Evolutionary conservation across 2,329 filamentous ascomycete genomes (phyloP), one percentile per base, ranked within the genome.

Genomic region (Juglanconis juglandina): DNA sequence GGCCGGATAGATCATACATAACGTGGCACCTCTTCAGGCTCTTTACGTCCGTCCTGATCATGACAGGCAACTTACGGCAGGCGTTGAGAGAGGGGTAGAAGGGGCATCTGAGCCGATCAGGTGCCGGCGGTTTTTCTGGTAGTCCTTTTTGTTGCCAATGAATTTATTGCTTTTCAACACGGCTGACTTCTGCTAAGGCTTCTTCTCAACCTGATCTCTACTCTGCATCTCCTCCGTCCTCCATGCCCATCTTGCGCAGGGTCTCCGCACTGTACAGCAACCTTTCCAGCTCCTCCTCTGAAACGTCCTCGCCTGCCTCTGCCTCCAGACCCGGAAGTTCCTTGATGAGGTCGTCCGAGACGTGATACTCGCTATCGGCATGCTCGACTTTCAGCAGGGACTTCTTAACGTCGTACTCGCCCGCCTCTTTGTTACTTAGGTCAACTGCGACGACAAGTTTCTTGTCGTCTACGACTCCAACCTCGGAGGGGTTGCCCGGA

Each of bases 401-500:
- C 50, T 58, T 61, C 46, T 53, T 53, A 24, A 51, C 33, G 24
- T 46, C n/a, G 24, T 61, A 48, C 42, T 71, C 70, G 44, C 67
- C 63, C 14, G 37, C 49, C 11, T 53, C 50, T 8, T 39, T 30
- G 32, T 53, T 41, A 17, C 13, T 30, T 6, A 73, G 67, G 59
- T 83, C 78, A 41, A 80, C 64, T 13, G 78, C 72, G 5, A 76
- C 72, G 44, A 79, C 63, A 39, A 82, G 57, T 32, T 58, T 61
- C 37, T 60, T 58, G 13, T 68, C 63, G 13, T 58, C 52, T 10
- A 73, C 58, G n/a, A 73, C 63, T 34, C 72, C 68, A 10, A 81
- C 68, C 68, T 87, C 83, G 4, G 94, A 80, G 1, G 87, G 82
- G 67, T 90, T 92, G 7, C 88, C 88, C 2, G 80, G 77, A 4